These are phyloP conservation scores for Akanthomyces uredinophilus DNA, from an alignment of 2,329 filamentous ascomycete species.

Conservation along the genomic window DNA sequence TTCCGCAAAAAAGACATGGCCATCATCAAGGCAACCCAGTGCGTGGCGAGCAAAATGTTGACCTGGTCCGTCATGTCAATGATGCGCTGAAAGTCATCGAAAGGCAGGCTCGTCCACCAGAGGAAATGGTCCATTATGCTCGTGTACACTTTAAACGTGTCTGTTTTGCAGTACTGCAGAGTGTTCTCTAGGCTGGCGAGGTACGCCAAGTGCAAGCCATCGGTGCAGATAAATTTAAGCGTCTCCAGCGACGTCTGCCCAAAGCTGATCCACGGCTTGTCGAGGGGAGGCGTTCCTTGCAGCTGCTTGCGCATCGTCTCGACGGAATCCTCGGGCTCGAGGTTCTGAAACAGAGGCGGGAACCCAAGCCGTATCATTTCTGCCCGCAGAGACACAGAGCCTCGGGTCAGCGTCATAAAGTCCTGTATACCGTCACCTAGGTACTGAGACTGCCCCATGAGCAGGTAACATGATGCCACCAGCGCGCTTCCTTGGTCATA, in stretches of 20 bases:
- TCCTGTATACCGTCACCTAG: constrained; percentile 2
- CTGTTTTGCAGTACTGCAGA: neutral
- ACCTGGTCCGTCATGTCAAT: constrained; percentile 1
- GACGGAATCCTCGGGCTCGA: constrained; percentile 1
- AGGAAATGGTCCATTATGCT: constrained; percentile 4
- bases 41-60: neutral
- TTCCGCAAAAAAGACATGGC: constrained; percentile 1
- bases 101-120: neutral
- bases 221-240: neutral
- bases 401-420: constrained; percentile 6
- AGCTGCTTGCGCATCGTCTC: constrained; percentile 6
- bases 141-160: constrained; percentile 2
- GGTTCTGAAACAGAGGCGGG: constrained; percentile 3
- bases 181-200: neutral
- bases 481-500: constrained; percentile 5
- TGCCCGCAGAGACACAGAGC: neutral
- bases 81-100: constrained; percentile 6
- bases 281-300: neutral
- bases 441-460: constrained; percentile 7
- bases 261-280: neutral
- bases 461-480: constrained; percentile 3
- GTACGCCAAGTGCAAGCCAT: neutral
- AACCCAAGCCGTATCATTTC: constrained; percentile 6
- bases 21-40: constrained; percentile 11
- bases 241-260: constrained; percentile 1